Base-by-base conservation (phyloP, 1,284 basidiomycete genomes). In the Trichosporon sp. region DNA sequence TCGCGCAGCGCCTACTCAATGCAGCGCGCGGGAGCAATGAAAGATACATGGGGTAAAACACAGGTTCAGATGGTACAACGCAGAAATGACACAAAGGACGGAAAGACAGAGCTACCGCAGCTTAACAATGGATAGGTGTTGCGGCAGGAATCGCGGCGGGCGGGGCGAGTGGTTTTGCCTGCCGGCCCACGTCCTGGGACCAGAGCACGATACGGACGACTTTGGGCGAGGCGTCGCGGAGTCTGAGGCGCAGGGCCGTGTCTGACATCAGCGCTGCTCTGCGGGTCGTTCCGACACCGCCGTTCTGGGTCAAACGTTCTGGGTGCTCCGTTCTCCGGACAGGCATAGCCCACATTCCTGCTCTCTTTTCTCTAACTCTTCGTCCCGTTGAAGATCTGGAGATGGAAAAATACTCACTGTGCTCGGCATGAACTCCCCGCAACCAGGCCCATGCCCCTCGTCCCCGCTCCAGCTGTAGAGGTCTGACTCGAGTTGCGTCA, bases 401-500 rank as follows among this genome's bases (percentile, higher is more conserved):
- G 26, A 26, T 26, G 26, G 26, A 26, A 26, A 26, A 14, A 12
- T 21, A 63, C 59, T 63, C 59, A 63, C 59, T 63, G 32, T 63
- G 59, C 32, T 63, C 59, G 14, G 59, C 59, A 37, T 63, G 59
- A 32, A 63, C 59, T 2, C 59, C 59, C 59, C n/a, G 6, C 59
- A 63, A 6, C 59, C 59, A 63, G 6, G 59, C 31, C 59, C 59
- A 63, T 37, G 59, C 31, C 6, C 16, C 32, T 63, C 59, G 7
- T 63, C 59, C 16, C 59, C 59, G 59, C 32, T 35, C 59, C 59
- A 63, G 12, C 32, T 32, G 59, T 63, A 63, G 6, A 63, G 59
- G 14, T 63, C 59, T 1, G 59, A 35, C 59, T 63, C 59, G 31
- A 63, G 59, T 12, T 63, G 59, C 12, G 59, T 63, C 19, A 63